Base-by-base conservation (phyloP, 208 protist genomes). In the Leishmania gerbilli region DNA sequence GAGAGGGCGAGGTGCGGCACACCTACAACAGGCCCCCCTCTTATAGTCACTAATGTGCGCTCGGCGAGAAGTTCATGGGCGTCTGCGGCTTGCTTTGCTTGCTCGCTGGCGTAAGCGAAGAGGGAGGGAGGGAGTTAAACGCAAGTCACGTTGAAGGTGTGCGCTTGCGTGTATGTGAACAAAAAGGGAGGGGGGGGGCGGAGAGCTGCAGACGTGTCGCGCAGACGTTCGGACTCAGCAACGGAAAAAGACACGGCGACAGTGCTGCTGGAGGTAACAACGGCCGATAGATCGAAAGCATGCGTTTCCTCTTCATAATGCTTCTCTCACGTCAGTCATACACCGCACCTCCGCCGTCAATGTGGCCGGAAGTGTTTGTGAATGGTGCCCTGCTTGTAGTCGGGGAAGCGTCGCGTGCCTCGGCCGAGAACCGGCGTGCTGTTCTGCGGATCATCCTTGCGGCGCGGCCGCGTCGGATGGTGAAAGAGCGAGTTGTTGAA, bases 401-500 rank as follows among this genome's bases (percentile, higher is more conserved):
- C 94, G 0, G 91, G 92, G 74, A 92, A 95, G 56, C 91, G 91
- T 27, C 90, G 79, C 13, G 84, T 81, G 0, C 84, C 88, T 24
- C 90, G 79, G 3, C 89, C 88, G n/a, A 96, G 77, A 42, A 96
- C 92, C 8, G 91, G 83, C 1, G 89, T 93, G 55, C 84, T 81
- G 67, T 87, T 78, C 86, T 95, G 91, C 64, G 94, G 94, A 68
- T 96, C 92, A 58, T 87, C 78, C 37, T 77, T 74, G 34, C 92
- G 87, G 77, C 92, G 91, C 34, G 89, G 90, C 21, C 92, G 87
- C 69, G 92, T 96, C 49, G 92, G 92, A 76, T 93, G 87, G 78
- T 96, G 92, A 60, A 95, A 92, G 11, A 95, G 82, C 1, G 91
- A 94, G 69, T 88, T 94, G 62, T 89, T 91, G 78, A 96, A 94